Conservation (phyloP, 495 filamentous ascomycete genomes). For the Aspergillus egyptiacus region DNA sequence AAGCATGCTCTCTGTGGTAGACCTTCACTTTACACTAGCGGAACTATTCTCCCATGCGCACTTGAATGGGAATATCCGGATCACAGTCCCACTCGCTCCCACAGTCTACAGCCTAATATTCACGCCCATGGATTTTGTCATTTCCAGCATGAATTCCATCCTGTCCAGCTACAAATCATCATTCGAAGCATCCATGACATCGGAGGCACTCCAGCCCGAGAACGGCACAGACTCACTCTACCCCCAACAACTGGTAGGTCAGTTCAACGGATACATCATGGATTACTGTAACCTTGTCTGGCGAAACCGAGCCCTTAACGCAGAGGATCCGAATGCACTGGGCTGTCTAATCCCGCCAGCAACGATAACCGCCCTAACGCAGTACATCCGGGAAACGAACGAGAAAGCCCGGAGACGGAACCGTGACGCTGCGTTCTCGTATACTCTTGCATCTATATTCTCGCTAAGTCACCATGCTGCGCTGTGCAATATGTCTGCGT, state of each 20-base stretch:
- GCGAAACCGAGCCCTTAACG: slow-evolving; percentile 68
- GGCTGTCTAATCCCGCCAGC: slow-evolving; percentile 61
- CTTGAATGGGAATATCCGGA: slow-evolving; percentile 46
- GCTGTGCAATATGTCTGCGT: slow-evolving; percentile 59
- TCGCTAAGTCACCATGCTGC: slow-evolving; percentile 63
- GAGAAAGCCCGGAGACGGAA: slow-evolving; percentile 31
- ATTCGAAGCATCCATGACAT: slow-evolving; percentile 60
- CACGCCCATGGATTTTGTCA: slow-evolving; percentile 49
- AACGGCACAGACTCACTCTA: slow-evolving; percentile 37
- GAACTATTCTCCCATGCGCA: slow-evolving; percentile 50
- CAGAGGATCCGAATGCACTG: slow-evolving; percentile 60
- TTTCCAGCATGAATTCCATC: slow-evolving; percentile 68
- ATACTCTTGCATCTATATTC: slow-evolving; percentile 53
- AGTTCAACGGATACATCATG: slow-evolving; percentile 85
- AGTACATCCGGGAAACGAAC: slow-evolving; percentile 39
- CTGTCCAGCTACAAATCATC: slow-evolving; percentile 63
- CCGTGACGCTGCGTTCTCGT: slow-evolving; percentile 35
- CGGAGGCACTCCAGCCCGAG: slow-evolving; percentile 26
- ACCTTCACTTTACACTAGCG: slow-evolving; percentile 60
- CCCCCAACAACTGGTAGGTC: slow-evolving; percentile 49
- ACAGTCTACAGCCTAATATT: slow-evolving; percentile 69
- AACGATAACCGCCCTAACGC: slow-evolving; percentile 42
- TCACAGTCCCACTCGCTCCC: slow-evolving; percentile 61
- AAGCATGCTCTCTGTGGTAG: slow-evolving; percentile 44
- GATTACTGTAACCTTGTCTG: slow-evolving; percentile 84